phyloP scores from a whole-genome alignment of 1,284 basidiomycete genomes.

The Apiotrichum akiyoshidainum region DNA sequence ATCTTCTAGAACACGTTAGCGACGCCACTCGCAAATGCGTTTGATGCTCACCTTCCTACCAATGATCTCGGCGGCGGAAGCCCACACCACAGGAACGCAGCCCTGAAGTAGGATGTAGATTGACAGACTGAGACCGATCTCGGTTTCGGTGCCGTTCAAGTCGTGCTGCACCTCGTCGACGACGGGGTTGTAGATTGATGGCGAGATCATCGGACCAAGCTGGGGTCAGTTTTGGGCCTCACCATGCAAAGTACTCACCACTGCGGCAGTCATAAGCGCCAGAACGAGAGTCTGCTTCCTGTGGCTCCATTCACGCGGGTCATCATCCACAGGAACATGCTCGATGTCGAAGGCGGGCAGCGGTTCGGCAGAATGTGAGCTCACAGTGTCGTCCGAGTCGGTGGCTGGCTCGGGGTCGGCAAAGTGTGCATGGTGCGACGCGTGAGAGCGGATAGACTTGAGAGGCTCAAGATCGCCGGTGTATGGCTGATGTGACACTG shows the following conservation, averaged over 20 bases:
- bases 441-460: background rate
- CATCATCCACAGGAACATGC: slow-evolving; percentile 65
- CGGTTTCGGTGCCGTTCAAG: slow-evolving; percentile 62
- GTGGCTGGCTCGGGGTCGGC: slow-evolving; percentile 12
- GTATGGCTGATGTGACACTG: slow-evolving; percentile 5
- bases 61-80: slow-evolving; percentile 63
- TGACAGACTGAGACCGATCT: slow-evolving; percentile 71
- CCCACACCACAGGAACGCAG: slow-evolving; percentile 42
- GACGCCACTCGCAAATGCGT: background rate
- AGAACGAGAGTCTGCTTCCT: slow-evolving; percentile 58
- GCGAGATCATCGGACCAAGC: slow-evolving; percentile 65
- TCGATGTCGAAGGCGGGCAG: slow-evolving; percentile 58
- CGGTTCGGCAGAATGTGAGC: background rate
- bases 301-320: slow-evolving; percentile 70
- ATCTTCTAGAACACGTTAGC: slow-evolving; percentile 54
- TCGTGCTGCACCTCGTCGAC: slow-evolving; percentile 65
- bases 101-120: slow-evolving; percentile 65
- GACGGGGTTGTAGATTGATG: slow-evolving; percentile 47
- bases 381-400: background rate
- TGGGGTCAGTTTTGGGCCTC: slow-evolving; percentile 54
- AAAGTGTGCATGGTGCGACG: slow-evolving; percentile 25
- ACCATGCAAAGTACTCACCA: slow-evolving; percentile 26
- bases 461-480: background rate
- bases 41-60: slow-evolving; percentile 64
- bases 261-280: slow-evolving; percentile 35